Conservation (phyloP, 2,329 filamentous ascomycete genomes). For the Colletotrichum higginsianum region DNA sequence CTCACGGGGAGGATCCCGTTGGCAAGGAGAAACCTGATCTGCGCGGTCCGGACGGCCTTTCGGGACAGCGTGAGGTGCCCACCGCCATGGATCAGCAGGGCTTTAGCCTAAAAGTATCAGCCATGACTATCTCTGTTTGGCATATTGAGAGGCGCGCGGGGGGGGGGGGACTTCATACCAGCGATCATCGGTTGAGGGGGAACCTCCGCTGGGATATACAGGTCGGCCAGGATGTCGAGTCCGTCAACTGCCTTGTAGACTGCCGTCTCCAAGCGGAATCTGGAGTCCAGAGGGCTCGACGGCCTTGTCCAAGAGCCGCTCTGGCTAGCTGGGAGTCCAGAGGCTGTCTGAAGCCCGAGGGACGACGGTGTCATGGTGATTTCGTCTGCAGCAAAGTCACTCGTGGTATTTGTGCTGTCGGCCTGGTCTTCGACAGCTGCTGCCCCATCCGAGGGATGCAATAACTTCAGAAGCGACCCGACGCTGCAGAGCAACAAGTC, state of each 20-base stretch:
- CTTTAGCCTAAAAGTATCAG: conserved; percentile 43
- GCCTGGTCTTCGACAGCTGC: background rate
- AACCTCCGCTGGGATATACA: conserved; percentile 39
- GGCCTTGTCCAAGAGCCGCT: background rate
- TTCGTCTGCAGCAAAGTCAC: too few relatives aligned
- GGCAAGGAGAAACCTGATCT: conserved; percentile 55
- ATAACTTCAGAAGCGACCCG: background rate
- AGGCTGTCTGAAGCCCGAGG: background rate
- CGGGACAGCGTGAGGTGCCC: conserved; percentile 57
- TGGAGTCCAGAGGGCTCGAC: background rate
- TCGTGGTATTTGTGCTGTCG: background rate
- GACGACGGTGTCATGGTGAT: too few relatives aligned
- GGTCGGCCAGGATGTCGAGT: conserved; percentile 40
- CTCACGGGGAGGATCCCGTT: conserved; percentile 62
- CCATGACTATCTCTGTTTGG: background rate
- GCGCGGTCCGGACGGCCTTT: conserved; percentile 53
- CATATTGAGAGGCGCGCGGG: background rate
- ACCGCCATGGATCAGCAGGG: conserved; percentile 63
- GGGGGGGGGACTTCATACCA: background rate
- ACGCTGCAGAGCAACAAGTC: conserved; percentile 25
- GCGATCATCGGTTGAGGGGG: background rate
- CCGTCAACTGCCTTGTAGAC: conserved; percentile 42
- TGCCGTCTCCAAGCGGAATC: conserved; percentile 37
- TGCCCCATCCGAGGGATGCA: background rate
- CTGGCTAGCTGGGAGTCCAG: background rate